Evolutionary conservation across 306 rosid genomes (phyloP).

Genomic region (Boehmeria nivea): DNA sequence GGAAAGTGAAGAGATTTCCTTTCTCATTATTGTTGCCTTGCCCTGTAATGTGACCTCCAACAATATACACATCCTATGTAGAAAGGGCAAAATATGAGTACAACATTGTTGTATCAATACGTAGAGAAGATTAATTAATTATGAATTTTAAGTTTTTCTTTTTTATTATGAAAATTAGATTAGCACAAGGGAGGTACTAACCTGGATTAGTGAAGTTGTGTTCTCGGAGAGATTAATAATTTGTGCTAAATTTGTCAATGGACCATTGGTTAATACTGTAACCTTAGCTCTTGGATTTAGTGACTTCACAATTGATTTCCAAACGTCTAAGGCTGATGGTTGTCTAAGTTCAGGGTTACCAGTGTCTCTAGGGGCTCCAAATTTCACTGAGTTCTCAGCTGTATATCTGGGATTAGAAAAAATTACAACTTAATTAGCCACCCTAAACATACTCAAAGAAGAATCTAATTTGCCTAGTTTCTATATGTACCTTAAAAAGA

Average conservation of each 20-base stretch:
- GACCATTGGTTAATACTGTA: slow-evolving; percentile 53
- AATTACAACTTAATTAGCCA: not conserved
- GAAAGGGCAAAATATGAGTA: slow-evolving; percentile 6
- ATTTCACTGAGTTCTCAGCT: slow-evolving; percentile 11
- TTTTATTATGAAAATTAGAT: too few species aligned
- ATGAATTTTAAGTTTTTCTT: too few species aligned
- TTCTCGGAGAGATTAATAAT: slow-evolving; percentile 29
- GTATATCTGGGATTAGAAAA: slow-evolving; percentile 36
- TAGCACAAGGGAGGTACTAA: slow-evolving; percentile 1
- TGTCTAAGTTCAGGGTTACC: slow-evolving; percentile 54
- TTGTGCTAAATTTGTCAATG: slow-evolving; percentile 58
- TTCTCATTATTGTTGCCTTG: slow-evolving; percentile 16
- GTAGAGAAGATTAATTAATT: too few species aligned
- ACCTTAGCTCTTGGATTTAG: slow-evolving; percentile 40
- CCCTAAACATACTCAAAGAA: not conserved
- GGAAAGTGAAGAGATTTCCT: slow-evolving; percentile 49
- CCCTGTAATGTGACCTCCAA: slow-evolving; percentile 46
- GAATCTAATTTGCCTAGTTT: too few species aligned
- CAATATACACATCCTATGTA: slow-evolving; percentile 42
- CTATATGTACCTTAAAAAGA: too few species aligned
- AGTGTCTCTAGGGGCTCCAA: slow-evolving; percentile 20
- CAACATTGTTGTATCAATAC: too few species aligned
- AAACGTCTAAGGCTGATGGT: slow-evolving; percentile 46
- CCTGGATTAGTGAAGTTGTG: slow-evolving; percentile 39
- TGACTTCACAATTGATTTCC: slow-evolving; percentile 37